Percentiles rank a stretch among this genome's conserved stretches.
Evolutionary conservation across 805 yeast genomes (phyloP).

Genomic region (Starmera dryadoides): DNA sequence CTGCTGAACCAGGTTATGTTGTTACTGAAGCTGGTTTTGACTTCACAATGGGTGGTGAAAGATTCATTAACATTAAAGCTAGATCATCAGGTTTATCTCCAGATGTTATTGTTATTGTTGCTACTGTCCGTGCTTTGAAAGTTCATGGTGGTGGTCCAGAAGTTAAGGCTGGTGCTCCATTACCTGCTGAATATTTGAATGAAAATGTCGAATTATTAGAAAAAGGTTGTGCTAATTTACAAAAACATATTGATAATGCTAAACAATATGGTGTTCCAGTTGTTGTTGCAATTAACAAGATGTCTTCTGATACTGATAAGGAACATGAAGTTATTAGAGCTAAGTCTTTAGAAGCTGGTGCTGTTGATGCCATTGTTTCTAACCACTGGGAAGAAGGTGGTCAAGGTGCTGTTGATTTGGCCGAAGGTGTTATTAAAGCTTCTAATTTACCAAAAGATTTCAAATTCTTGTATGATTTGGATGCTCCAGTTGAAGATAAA

Average conservation of each 20-base stretch:
- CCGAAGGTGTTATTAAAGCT: constrained; percentile 75
- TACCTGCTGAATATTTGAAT: constrained; percentile 73
- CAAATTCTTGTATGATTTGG: constrained; percentile 62
- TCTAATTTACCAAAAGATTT: constrained; percentile 43
- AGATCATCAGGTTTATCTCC: constrained; percentile 85
- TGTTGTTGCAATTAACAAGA: constrained; percentile 88
- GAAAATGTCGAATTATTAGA: constrained; percentile 77
- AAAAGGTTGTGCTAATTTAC: constrained; percentile 80
- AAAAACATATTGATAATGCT: constrained; percentile 85
- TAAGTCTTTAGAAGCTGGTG: constrained; percentile 88
- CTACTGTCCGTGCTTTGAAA: constrained; percentile 94
- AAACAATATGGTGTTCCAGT: constrained; percentile 84
- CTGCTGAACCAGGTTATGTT: constrained; percentile 67
- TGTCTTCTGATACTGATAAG: constrained; percentile 72
- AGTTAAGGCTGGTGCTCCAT: constrained; percentile 86
- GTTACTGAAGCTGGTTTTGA: constrained; percentile 98
- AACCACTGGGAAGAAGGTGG: constrained; percentile 98
- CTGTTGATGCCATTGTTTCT: constrained; percentile 81
- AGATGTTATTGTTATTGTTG: constrained; percentile 88
- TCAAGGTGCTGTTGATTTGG: constrained; percentile 76
- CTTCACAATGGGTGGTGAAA: constrained; percentile 98
- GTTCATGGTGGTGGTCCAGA: constrained; percentile 97
- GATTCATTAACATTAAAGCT: constrained; percentile 93
- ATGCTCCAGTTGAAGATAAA: constrained; percentile 72
- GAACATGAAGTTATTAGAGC: constrained; percentile 76